Base-by-base conservation (phyloP, 1,284 basidiomycete genomes). In the Trichosporon inkin region DNA sequence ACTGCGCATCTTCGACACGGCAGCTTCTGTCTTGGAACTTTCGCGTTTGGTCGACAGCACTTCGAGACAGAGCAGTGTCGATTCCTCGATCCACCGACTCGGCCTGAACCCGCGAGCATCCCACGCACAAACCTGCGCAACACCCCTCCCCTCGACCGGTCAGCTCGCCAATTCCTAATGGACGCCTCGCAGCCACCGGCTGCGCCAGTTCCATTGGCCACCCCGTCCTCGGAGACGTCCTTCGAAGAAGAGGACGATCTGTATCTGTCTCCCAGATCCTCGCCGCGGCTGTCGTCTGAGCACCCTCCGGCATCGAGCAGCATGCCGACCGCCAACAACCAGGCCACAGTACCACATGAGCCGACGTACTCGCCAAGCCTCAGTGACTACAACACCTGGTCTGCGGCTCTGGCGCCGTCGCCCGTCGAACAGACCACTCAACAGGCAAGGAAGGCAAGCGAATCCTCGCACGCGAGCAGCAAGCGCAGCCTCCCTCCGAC, bases 361-460 rank as follows among this genome's bases (percentile, higher is more conserved):
- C 8, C 28, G 44, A 16, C 22, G 44, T 13, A n/a, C 16, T 3
- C 6, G 10, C 19, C 24, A 8, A 28, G 16, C 20, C 44, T 49
- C 14, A 49, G 44, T 22, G 44, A 49, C 44, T 49, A 49, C 44
- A 49, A 32, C 44, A 49, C 44, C 16, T 49, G 44, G 44, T 49
- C 44, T 7, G 44, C 44, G 6, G 44, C 44, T 8, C 24, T 49
- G 44, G 22, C 13, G 16, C 3, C 13, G 14, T 8, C 24, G n/a
- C 44, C 44, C 6, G 14, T 19, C 22, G 44, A 49, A 8, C 44
- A 22, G 2, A 5, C 22, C 3, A 16, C 44, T 3, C 16, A 10
- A 24, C 16, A 22, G 24, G 44, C 44, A 16, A 16, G 44, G 7
- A 49, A 49, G 22, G 44, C 22, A 14, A 49, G 44, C 28, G 44